Percentiles rank a stretch among this genome's conserved stretches.
These are phyloP conservation scores for Nicotiana rustica DNA, from an alignment of 305 asterid genomes.

Conservation along the genomic window DNA sequence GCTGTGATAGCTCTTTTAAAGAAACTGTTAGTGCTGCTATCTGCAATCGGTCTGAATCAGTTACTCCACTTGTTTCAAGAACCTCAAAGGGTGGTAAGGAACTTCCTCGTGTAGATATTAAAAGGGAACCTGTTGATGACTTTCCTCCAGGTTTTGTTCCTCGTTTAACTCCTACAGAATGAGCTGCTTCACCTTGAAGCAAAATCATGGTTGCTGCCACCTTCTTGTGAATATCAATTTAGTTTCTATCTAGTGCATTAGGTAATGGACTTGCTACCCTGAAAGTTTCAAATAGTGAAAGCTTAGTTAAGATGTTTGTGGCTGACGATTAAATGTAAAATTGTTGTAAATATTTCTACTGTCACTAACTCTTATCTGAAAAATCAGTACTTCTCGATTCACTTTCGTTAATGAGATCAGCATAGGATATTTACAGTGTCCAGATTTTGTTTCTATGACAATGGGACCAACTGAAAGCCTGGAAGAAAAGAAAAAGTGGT, in stretches of 20 bases:
- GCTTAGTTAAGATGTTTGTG: conserved; percentile 7
- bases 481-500: too few relatives aligned
- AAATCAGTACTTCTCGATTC: not conserved
- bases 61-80: conserved; percentile 24
- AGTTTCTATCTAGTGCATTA: not conserved
- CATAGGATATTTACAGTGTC: not conserved
- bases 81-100: not conserved
- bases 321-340: not conserved
- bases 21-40: not conserved
- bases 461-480: not conserved
- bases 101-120: not conserved
- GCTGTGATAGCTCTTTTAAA: not conserved
- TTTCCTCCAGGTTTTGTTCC: conserved; percentile 38
- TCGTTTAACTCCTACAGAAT: not conserved
- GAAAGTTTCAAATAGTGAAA: not conserved
- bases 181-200: not conserved
- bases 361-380: not conserved
- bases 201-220: conserved; percentile 25
- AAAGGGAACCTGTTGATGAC: conserved; percentile 29
- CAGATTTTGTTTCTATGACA: not conserved
- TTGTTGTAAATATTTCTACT: not conserved
- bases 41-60: conserved; percentile 2
- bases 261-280: not conserved
- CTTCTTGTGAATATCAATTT: not conserved
- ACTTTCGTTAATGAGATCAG: not conserved